phyloP scores from a whole-genome alignment of 129 eudicot genomes.

The Logfia minima region DNA sequence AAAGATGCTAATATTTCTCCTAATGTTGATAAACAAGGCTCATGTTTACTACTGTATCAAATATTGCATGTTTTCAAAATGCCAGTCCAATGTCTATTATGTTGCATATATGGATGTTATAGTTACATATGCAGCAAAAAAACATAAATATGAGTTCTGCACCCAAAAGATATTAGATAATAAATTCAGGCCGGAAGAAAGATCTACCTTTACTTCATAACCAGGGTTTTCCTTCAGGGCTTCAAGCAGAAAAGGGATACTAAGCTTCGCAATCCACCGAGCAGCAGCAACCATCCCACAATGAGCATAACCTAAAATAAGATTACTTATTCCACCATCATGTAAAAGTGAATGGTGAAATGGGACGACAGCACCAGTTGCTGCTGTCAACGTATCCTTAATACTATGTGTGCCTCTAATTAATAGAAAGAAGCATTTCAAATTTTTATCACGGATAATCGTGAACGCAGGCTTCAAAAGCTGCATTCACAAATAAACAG shows the following conservation, averaged over 20 bases:
- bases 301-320: conserved; percentile 96
- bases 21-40: background rate
- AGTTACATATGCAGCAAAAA: background rate
- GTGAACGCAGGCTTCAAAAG: conserved; percentile 97
- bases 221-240: conserved; percentile 74
- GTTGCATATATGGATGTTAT: background rate
- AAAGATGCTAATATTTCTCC: background rate
- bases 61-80: conserved; percentile 12
- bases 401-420: conserved; percentile 98
- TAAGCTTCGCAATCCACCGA: conserved; percentile 97
- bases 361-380: conserved; percentile 97
- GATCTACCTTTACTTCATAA: conserved; percentile 67
- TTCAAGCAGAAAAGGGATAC: conserved; percentile 71
- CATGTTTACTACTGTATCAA: background rate
- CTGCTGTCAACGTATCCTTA: conserved; percentile 96
- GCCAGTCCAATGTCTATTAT: background rate
- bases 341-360: conserved; percentile 95
- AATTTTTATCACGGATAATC: conserved; percentile 64
- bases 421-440: conserved; percentile 77
- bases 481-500: conserved; percentile 43
- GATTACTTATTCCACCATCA: conserved; percentile 92
- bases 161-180: background rate
- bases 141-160: background rate
- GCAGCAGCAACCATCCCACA: conserved; percentile 99
- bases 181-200: background rate